Evolutionary conservation across 108 stramenopile genomes (phyloP), one percentile per base, ranked within the genome.

Genomic region (Nannochloropsis oceanica): DNA sequence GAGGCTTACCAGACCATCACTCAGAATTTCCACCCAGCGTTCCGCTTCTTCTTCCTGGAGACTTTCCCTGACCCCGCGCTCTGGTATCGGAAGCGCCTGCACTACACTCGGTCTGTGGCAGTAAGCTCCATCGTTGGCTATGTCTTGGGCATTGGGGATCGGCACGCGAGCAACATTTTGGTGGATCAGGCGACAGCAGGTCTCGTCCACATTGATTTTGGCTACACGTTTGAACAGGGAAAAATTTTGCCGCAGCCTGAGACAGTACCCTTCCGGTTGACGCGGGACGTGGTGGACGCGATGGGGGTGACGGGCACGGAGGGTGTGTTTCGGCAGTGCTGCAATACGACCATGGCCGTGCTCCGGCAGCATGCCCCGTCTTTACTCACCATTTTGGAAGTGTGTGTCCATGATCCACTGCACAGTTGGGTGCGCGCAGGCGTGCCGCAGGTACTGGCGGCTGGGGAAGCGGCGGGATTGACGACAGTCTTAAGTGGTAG

Each of bases 171-270:
- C 73, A 99, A 99, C 87, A 98, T 99, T 82, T 93, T 98, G 27
- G 91, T 99, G 43, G 94, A 97, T 83, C 88, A 93, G 43, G 93
- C 88, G 73, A 96, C 96, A 18, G 94, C 91, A 13, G 97, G 97
- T 88, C 91, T 98, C 42, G 95, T 99, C 7, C 99, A 99, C 86
- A 99, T 99, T 83, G 99, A 99, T 88, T 99, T 99, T 89, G 98
- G 99, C 3, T 92, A 97, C 27, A 95, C 96, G n/a, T 99, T 99
- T 83, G 99, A 99, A 87, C 97, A 98, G 86, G 99, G 97, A 44
- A 96, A 96, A 91, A 90, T 87, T 8, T 84, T 98, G 50, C 82
- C 85, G 43, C 92, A 91, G 24, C 99, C 99, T 8, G 99, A 99
- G 92, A 90, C 89, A 22, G 95, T 99, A 27, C 99, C 98, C 2